Conservation (phyloP, 2,329 filamentous ascomycete genomes). For the Nothophoma quercina region DNA sequence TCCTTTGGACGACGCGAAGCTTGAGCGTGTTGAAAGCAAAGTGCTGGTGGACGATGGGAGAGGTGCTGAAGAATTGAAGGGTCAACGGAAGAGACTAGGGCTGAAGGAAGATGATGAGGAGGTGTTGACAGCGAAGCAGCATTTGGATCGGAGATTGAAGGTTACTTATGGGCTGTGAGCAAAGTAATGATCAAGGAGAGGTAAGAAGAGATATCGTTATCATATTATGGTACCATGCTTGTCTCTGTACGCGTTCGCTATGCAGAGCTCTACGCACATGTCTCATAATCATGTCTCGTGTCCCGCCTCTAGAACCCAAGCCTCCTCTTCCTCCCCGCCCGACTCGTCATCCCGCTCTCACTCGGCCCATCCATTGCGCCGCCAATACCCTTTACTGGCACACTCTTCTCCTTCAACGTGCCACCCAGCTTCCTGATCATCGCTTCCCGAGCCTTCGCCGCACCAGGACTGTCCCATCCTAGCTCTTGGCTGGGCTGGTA, state of each 20-base stretch:
- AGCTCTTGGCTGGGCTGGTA: slow-evolving; percentile 48
- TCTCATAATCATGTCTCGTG: background rate
- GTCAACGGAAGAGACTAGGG: slow-evolving; percentile 53
- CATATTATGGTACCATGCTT: background rate
- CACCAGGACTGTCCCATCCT: slow-evolving; percentile 49
- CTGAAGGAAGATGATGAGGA: slow-evolving; percentile 50
- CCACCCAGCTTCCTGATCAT: slow-evolving; percentile 50
- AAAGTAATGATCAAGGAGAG: background rate
- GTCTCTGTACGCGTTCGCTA: too few species aligned
- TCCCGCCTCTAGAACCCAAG: slow-evolving; percentile 3
- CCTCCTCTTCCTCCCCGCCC: slow-evolving; percentile 37
- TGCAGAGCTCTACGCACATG: too few species aligned
- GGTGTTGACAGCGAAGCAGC: slow-evolving; percentile 64
- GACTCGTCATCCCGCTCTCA: slow-evolving; percentile 30
- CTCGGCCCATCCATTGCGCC: slow-evolving; percentile 45
- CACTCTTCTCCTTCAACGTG: slow-evolving; percentile 38
- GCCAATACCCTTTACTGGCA: slow-evolving; percentile 40
- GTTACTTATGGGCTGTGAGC: slow-evolving; percentile 62
- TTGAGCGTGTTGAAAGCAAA: slow-evolving; percentile 64
- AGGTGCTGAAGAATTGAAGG: slow-evolving; percentile 42
- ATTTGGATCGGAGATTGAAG: slow-evolving; percentile 64
- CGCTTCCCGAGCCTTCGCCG: slow-evolving; percentile 42
- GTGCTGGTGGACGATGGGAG: slow-evolving; percentile 55
- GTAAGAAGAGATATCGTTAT: background rate
- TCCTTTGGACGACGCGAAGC: slow-evolving; percentile 61